These are phyloP conservation scores for Paraurostyla sp. DNA, from an alignment of 73 alveolate genomes.

Conservation along the genomic window DNA sequence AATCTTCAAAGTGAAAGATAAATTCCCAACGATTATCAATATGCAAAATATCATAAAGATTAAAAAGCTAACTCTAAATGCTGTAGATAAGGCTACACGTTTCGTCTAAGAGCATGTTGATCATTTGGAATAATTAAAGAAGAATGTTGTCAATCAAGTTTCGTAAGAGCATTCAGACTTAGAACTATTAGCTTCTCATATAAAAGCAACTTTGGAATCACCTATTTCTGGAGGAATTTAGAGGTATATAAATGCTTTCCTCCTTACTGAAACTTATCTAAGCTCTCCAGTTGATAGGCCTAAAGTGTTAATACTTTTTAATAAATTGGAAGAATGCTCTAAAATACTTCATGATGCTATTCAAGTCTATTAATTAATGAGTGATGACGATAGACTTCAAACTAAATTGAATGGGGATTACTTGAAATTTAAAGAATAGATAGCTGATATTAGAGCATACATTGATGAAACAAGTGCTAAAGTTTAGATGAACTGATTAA, in stretches of 20 bases:
- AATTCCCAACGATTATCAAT: slow-evolving; percentile 48
- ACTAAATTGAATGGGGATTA: slow-evolving; percentile 48
- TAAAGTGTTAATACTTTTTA: slow-evolving; percentile 6
- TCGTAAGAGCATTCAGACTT: background rate
- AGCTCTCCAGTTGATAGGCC: slow-evolving; percentile 6
- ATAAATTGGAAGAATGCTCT: background rate
- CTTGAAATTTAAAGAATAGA: slow-evolving; percentile 20
- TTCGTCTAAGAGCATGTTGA: slow-evolving; percentile 28
- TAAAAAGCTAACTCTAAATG: slow-evolving; percentile 14
- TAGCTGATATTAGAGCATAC: slow-evolving; percentile 4
- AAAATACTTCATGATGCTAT: slow-evolving; percentile 11
- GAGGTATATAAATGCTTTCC: slow-evolving; percentile 10
- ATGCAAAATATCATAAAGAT: slow-evolving; percentile 40
- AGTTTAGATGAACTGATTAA: too few relatives aligned
- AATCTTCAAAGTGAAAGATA: slow-evolving; percentile 49
- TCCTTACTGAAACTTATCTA: slow-evolving; percentile 30
- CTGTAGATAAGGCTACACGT: slow-evolving; percentile 35
- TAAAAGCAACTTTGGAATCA: slow-evolving; percentile 34
- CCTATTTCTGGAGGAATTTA: slow-evolving; percentile 51
- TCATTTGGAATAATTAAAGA: background rate
- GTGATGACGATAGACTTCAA: slow-evolving; percentile 8
- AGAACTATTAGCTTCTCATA: background rate
- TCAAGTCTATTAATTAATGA: background rate
- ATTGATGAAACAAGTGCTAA: background rate
- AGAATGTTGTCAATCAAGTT: background rate